These are phyloP conservation scores for Boletus bicolor DNA, from an alignment of 768 basidiomycete species.

Conservation along the genomic window DNA sequence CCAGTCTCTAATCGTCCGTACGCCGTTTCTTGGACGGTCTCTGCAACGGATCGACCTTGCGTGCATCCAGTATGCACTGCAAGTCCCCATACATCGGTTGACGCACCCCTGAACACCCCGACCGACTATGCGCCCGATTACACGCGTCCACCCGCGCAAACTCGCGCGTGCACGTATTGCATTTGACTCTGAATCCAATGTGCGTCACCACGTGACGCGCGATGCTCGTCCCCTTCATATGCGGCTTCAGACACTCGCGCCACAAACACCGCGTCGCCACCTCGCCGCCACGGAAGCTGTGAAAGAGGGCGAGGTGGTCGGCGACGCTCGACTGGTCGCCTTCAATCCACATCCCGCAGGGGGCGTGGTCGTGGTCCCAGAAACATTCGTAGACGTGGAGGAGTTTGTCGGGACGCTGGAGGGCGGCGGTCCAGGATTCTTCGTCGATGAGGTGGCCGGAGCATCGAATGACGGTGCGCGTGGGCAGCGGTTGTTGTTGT, in stretches of 20 bases:
- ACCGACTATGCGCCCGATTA: slow-evolving; percentile 33
- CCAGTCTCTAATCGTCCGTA: slow-evolving; percentile 19
- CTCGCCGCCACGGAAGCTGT: slow-evolving; percentile 31
- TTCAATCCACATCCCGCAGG: slow-evolving; percentile 35
- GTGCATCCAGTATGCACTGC: slow-evolving; percentile 26
- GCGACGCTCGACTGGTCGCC: slow-evolving; percentile 34
- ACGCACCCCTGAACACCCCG: slow-evolving; percentile 29
- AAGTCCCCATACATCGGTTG: slow-evolving; percentile 31
- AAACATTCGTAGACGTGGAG: slow-evolving; percentile 32
- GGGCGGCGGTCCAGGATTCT: slow-evolving; percentile 24
- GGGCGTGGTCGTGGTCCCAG: slow-evolving; percentile 24
- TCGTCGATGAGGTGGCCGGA: slow-evolving; percentile 29
- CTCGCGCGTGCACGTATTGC: slow-evolving; percentile 29
- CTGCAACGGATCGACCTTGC: slow-evolving; percentile 21
- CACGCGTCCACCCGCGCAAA: slow-evolving; percentile 34
- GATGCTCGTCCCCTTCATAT: slow-evolving; percentile 34
- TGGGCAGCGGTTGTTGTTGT: slow-evolving; percentile 3
- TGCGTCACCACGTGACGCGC: slow-evolving; percentile 34
- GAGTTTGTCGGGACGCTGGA: slow-evolving; percentile 21
- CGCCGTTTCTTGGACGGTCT: slow-evolving; percentile 31
- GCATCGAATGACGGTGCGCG: slow-evolving; percentile 23
- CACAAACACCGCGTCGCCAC: slow-evolving; percentile 31
- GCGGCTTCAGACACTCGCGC: slow-evolving; percentile 26
- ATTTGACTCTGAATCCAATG: slow-evolving; percentile 30
- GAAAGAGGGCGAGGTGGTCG: slow-evolving; percentile 31